These are phyloP conservation scores for Mesotaenium endlicherianum DNA, from an alignment of 139 green algal species.

Conservation along the genomic window DNA sequence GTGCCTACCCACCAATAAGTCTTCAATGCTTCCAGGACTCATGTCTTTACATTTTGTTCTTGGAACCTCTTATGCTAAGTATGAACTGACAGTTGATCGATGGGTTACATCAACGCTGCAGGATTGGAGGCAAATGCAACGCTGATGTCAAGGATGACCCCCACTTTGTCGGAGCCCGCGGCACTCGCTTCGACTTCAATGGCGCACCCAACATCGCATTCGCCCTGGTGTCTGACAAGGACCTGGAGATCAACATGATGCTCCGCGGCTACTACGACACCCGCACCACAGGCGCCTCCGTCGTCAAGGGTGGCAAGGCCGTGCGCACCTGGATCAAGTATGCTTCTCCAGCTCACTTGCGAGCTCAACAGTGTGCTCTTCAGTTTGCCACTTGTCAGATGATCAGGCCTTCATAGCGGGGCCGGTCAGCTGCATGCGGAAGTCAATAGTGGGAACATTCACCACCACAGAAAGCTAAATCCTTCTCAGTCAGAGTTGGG, in stretches of 20 bases:
- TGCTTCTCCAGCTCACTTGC: background rate
- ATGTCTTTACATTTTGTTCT: no score
- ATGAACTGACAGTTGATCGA: no score
- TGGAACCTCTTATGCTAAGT: no score
- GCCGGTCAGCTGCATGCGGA: no score
- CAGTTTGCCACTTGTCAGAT: no score
- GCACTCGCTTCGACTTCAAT: conserved; percentile 37
- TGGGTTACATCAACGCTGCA: background rate
- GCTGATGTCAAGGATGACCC: conserved; percentile 19
- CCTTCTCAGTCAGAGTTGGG: no score
- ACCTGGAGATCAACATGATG: conserved; percentile 26
- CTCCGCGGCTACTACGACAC: conserved; percentile 33
- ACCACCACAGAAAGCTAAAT: no score
- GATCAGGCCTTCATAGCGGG: no score
- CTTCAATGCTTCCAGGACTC: no score
- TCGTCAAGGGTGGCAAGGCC: conserved; percentile 6
- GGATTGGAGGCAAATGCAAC: conserved; percentile 6
- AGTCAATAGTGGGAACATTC: no score
- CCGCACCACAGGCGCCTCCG: conserved; percentile 4
- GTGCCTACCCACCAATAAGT: no score
- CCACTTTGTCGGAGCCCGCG: conserved; percentile 31
- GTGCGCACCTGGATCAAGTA: background rate
- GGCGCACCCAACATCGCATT: background rate
- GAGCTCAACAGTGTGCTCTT: background rate
- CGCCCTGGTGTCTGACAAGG: conserved; percentile 18